These are phyloP conservation scores for Candida boidinii DNA, from an alignment of 805 yeast species.

Conservation along the genomic window DNA sequence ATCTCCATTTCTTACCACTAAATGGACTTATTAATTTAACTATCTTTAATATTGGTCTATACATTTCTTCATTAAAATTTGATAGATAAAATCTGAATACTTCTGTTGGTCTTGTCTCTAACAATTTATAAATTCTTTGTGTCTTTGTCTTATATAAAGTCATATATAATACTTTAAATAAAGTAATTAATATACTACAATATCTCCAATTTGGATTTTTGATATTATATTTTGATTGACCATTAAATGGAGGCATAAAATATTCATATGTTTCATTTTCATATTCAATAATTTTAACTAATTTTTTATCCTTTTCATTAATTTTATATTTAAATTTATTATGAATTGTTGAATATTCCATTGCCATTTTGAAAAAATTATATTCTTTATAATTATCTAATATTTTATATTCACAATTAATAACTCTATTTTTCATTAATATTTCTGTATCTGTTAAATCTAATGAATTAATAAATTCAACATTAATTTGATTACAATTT, in stretches of 20 bases:
- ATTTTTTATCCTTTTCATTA: conserved; percentile 2
- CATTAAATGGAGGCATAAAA: conserved; percentile 20
- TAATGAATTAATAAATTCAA: conserved; percentile 16
- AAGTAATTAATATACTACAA: conserved; percentile 38
- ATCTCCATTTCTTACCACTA: conserved; percentile 91
- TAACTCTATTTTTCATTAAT: conserved; percentile 19
- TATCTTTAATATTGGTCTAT: conserved; percentile 63
- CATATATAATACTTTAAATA: conserved; percentile 48
- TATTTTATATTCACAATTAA: conserved; percentile 23
- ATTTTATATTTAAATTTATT: conserved; percentile 4
- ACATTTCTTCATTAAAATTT: conserved; percentile 53
- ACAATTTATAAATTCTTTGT: conserved; percentile 60
- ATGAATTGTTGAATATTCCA: conserved; percentile 8
- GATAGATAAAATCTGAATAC: conserved; percentile 47
- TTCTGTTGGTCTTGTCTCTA: conserved; percentile 57
- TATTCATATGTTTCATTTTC: conserved; percentile 5
- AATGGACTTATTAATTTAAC: conserved; percentile 78
- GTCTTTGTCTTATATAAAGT: conserved; percentile 54
- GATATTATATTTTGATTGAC: conserved; percentile 15
- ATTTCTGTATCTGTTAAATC: conserved; percentile 19
- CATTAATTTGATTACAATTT: conserved; percentile 19
- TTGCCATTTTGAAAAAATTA: conserved; percentile 15
- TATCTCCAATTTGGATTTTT: conserved; percentile 27
- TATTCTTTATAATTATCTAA: conserved; percentile 18
- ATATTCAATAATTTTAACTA: conserved; percentile 11